Conservation (phyloP, 306 rosid genomes). For the Benincasa hispida region DNA sequence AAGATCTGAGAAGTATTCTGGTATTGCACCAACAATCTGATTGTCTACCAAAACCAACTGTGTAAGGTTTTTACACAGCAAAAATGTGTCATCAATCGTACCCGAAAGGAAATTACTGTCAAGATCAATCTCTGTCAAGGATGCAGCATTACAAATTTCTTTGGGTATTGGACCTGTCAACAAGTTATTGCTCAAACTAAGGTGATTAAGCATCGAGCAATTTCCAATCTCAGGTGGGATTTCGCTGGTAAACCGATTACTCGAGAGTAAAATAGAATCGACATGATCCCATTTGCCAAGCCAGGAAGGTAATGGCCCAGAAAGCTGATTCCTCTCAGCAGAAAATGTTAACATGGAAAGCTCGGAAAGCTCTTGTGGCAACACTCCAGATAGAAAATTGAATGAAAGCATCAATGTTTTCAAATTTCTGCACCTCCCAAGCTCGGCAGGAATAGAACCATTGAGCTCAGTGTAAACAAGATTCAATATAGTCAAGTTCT, state of each 20-base stretch:
- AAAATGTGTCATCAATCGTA: constrained; percentile 44
- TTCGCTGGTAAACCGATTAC: constrained; percentile 48
- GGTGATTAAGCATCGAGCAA: constrained; percentile 52
- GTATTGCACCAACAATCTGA: constrained; percentile 59
- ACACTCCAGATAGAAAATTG: constrained; percentile 64
- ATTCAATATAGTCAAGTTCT: constrained; percentile 36
- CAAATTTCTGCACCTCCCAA: constrained; percentile 57
- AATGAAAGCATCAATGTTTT: constrained; percentile 61
- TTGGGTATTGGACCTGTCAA: constrained; percentile 58
- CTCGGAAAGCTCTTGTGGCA: constrained; percentile 79
- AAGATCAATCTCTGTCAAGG: constrained; percentile 61
- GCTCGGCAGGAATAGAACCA: constrained; percentile 73
- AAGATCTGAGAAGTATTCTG: constrained; percentile 65
- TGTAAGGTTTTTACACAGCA: constrained; percentile 52
- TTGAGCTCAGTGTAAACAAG: constrained; percentile 56
- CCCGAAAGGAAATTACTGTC: constrained; percentile 56
- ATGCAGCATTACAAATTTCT: constrained; percentile 65
- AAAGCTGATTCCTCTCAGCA: constrained; percentile 75
- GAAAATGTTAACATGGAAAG: constrained; percentile 57
- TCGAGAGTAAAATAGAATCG: constrained; percentile 46
- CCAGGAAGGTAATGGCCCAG: constrained; percentile 79
- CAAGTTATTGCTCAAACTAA: constrained; percentile 61
- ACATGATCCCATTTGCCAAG: constrained; percentile 57
- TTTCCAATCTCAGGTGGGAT: constrained; percentile 88
- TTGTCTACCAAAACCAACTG: constrained; percentile 58